A percentile compares a stretch with the other conserved stretches of the same genome.
These are phyloP conservation scores for Colletotrichum liaoningense DNA, from an alignment of 2,329 filamentous ascomycete genomes.

Conservation along the genomic window DNA sequence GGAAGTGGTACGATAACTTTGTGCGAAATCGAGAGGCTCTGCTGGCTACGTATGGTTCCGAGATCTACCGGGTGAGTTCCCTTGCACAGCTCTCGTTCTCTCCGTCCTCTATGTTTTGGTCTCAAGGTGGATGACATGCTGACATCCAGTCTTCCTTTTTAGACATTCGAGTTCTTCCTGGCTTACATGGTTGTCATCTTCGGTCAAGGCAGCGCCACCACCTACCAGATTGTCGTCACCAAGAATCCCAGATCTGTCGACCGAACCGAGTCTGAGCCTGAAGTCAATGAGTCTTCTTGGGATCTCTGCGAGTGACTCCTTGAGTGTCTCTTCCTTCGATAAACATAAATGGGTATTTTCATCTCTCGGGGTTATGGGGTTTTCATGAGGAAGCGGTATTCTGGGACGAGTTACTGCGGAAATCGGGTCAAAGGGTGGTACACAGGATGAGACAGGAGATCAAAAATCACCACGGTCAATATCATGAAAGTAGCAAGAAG, in stretches of 20 bases:
- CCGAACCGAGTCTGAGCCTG: background rate
- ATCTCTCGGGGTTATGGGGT: background rate
- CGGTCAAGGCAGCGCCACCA: background rate
- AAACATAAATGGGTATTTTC: background rate
- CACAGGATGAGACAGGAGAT: background rate
- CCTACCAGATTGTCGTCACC: background rate
- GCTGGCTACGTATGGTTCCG: background rate
- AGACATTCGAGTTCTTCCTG: background rate
- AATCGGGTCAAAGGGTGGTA: background rate
- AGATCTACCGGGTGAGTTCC: background rate
- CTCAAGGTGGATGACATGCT: background rate
- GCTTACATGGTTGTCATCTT: background rate
- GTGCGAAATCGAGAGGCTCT: background rate
- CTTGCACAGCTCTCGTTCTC: background rate
- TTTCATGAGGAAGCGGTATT: background rate
- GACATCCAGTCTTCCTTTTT: background rate
- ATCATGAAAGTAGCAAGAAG: background rate
- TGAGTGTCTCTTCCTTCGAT: background rate
- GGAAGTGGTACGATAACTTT: background rate
- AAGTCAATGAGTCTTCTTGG: background rate
- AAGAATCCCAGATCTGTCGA: background rate
- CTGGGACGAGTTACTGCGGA: background rate
- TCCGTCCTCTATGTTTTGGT: background rate
- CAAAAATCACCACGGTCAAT: background rate
- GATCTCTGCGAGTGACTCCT: background rate